Base-by-base conservation (phyloP, 257 asterid genomes). In the Solanum etuberosum region DNA sequence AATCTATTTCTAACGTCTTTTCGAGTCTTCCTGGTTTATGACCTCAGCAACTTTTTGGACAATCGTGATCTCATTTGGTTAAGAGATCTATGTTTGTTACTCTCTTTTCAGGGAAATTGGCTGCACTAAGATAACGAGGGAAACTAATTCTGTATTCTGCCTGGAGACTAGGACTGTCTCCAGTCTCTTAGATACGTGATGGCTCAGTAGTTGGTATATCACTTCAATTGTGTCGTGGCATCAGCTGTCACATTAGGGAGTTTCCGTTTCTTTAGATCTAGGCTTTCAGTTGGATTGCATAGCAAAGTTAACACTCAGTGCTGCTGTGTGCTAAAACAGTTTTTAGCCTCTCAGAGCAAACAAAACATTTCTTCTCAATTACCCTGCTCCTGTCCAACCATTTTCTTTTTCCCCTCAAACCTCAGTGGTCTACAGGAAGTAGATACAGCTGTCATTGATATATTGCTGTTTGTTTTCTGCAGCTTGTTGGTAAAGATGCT, bases 401-500 rank as follows among this genome's bases (percentile, higher is more conserved):
- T 83, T 83, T 57, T 83, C 25, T 3, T 77, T 40, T 40, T 1
- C 23, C 59, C 83, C 14, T 40, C 61, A 77, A 4, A 40, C 35
- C 7, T 27, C 23, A n/a, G 35, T 25, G 83, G n/a, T 77, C 83
- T 77, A 13, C 8, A 40, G 83, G 12, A n/a, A 43, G 20, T 76
- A 40, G 57, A 38, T 2, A 74, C 34, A 76, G 83, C 32, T 76
- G 83, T 40, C 4, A 83, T 48, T 65, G 35, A 43, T 43, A 61
- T n/a, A 76, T 54, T 51, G 87, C 35, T 57, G 31, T 87, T 91
- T 90, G 51, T 65, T 84, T 89, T 63, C 86, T 91, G 92, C 95
- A 96, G 99, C 96, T 96, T 12, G 99, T 96, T 15, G 99, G 99
- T 46, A 96, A 96, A 92, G 99, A 96, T 91, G 99, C 99, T 89